These are phyloP conservation scores for Pseudogymnoascus sp. DNA, from an alignment of 2,329 filamentous ascomycete genomes.

Conservation along the genomic window DNA sequence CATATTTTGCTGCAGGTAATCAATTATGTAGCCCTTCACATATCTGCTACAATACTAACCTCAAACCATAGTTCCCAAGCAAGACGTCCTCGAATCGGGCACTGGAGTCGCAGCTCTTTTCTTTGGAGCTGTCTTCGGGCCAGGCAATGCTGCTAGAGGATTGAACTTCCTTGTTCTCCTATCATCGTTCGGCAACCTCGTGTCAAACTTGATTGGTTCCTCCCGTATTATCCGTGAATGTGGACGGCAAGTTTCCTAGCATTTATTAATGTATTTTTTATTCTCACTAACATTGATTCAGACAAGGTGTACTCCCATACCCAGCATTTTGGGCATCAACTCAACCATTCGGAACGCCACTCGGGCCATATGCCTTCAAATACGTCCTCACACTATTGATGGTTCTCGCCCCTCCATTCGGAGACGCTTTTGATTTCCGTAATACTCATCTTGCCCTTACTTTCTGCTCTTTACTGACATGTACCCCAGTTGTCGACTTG, in stretches of 20 bases:
- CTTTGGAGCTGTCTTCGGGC: conserved; percentile 52
- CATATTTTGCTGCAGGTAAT: conserved; percentile 49
- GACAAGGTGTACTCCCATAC: conserved; percentile 55
- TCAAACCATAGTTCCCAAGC: conserved; percentile 37
- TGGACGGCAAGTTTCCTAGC: conserved; percentile 36
- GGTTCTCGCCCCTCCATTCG: conserved; percentile 53
- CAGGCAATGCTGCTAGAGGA: conserved; percentile 40
- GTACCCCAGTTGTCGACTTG: conserved; percentile 47
- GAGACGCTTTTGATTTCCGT: conserved; percentile 59
- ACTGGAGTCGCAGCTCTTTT: conserved; percentile 51
- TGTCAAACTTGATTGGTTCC: conserved; percentile 47
- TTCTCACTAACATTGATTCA: conserved; percentile 20
- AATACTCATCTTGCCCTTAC: conserved; percentile 13
- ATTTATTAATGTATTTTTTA: not conserved
- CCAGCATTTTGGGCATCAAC: conserved; percentile 56
- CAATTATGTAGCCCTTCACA: not conserved
- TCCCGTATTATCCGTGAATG: conserved; percentile 54
- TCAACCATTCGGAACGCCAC: conserved; percentile 54
- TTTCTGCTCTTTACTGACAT: conserved; percentile 10
- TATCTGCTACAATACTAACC: not conserved
- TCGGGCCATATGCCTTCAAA: conserved; percentile 52
- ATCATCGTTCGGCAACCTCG: conserved; percentile 52
- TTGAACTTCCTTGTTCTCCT: conserved; percentile 52
- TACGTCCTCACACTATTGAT: conserved; percentile 52
- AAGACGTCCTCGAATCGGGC: conserved; percentile 44